Evolutionary conservation across 164 flowering plant genomes (phyloP), one percentile per base, ranked within the genome.

Genomic region (Liquidambar formosana): DNA sequence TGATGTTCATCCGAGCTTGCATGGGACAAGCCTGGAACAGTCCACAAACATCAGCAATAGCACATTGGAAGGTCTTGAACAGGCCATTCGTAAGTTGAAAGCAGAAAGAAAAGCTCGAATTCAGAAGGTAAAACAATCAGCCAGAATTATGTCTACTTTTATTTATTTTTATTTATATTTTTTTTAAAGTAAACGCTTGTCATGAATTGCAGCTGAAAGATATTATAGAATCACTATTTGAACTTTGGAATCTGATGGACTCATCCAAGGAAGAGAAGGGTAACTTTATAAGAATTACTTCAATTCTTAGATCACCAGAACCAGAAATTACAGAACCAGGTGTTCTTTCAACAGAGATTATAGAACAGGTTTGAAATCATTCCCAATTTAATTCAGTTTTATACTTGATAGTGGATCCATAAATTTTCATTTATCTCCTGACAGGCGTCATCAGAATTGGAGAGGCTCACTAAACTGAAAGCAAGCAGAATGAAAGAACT

Each of bases 401-500:
- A 41, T 28, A 10, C 6, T 51, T 71, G 10, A n/a, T 61, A 54
- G 13, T 44, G 18, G 22, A 54, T 68, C 48, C 25, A 61, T 4
- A 49, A 46, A 45, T 59, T 65, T 68, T 26, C 5, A 18, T 16
- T 12, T n/a, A n/a, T 16, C 52, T 45, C 33, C 64, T 65, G 67
- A 73, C 83, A 94, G 98, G 92, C 83, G 16, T 78, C 91, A 33
- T 83, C 83, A 51, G 97, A 94, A 80, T 91, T 94, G 62, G 91
- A 84, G 75, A 85, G 90, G 76, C 87, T 94, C 2, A 78, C 83
- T 63, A 88, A 88, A 66, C 72, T 94, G 72, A 94, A 94, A 85
- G 91, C 97, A 57, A 86, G 91, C 73, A 86, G 94, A 83, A 90
- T 94, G 97, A 94, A 94, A 73, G 96, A 94, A 73, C 83, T 94